Percentiles rank a stretch among this genome's conserved stretches.
phyloP scores from a whole-genome alignment of 164 flowering plant species.

The Macadamia integrifolia region DNA sequence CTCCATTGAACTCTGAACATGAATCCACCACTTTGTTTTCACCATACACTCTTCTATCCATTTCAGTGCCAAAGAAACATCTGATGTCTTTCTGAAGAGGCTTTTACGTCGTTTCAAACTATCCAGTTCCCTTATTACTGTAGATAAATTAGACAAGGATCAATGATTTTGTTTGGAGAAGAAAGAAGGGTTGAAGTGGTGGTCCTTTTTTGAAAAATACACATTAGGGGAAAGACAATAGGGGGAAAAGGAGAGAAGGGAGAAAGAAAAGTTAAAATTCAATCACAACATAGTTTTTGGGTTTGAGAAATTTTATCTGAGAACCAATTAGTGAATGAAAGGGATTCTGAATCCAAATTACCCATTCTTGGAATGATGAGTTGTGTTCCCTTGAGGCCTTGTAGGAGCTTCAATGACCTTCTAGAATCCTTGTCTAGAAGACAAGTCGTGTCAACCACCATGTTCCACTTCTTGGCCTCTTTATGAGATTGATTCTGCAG shows the following conservation, averaged over 20 bases:
- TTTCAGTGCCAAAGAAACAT: slow-evolving; percentile 46
- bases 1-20: slow-evolving; percentile 63
- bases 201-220: no score
- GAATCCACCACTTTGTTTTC: slow-evolving; percentile 75
- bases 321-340: no score
- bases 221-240: no score
- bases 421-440: slow-evolving; percentile 66
- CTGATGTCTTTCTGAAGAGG: slow-evolving; percentile 50
- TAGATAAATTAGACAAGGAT: background rate
- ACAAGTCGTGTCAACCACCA: slow-evolving; percentile 65
- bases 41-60: slow-evolving; percentile 86
- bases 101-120: slow-evolving; percentile 43
- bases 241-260: no score
- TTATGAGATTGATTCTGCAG: slow-evolving; percentile 34
- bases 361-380: slow-evolving; percentile 82
- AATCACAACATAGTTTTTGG: no score
- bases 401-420: slow-evolving; percentile 66
- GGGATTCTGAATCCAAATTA: slow-evolving; percentile 15
- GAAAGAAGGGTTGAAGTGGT: no score
- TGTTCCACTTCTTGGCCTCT: slow-evolving; percentile 50
- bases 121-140: slow-evolving; percentile 81
- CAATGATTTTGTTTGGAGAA: background rate
- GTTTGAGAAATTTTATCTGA: no score
- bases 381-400: slow-evolving; percentile 77
- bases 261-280: no score